A percentile compares a stretch with the other conserved stretches of the same genome.
Evolutionary conservation across 2,329 filamentous ascomycete genomes (phyloP).

Genomic region (Amauroascus verrucosus): DNA sequence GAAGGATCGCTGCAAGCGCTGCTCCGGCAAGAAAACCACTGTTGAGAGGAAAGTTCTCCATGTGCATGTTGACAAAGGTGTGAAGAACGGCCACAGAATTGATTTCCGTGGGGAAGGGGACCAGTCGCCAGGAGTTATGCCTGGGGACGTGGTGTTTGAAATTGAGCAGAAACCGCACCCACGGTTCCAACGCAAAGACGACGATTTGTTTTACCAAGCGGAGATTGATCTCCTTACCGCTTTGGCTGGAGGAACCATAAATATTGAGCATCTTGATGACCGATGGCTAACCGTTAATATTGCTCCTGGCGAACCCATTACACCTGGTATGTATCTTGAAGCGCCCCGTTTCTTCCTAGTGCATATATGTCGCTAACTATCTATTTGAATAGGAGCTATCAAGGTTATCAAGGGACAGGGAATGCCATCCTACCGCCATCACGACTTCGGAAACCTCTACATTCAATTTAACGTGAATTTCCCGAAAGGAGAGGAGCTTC

Average conservation of each 20-base stretch:
- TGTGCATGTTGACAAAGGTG: slow-evolving; percentile 92
- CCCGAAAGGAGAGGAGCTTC: slow-evolving; percentile 61
- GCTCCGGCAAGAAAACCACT: slow-evolving; percentile 93
- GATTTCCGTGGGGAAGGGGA: slow-evolving; percentile 96
- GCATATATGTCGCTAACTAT: slow-evolving; percentile 4
- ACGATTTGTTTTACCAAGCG: slow-evolving; percentile 89
- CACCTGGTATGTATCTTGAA: slow-evolving; percentile 56
- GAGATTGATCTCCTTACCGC: slow-evolving; percentile 95
- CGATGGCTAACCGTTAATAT: slow-evolving; percentile 93
- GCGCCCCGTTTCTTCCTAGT: background rate
- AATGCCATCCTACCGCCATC: slow-evolving; percentile 92
- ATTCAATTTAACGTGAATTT: slow-evolving; percentile 98
- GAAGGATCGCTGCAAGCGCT: slow-evolving; percentile 95
- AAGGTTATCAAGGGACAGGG: slow-evolving; percentile 94
- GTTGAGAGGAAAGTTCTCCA: slow-evolving; percentile 97
- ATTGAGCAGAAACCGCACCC: slow-evolving; percentile 98
- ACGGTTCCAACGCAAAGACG: slow-evolving; percentile 90
- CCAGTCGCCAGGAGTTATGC: slow-evolving; percentile 82
- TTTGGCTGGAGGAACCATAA: slow-evolving; percentile 79
- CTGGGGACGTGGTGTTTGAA: slow-evolving; percentile 95
- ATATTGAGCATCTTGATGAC: slow-evolving; percentile 93
- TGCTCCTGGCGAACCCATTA: slow-evolving; percentile 85
- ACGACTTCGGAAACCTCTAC: slow-evolving; percentile 92
- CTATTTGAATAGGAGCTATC: slow-evolving; percentile 54
- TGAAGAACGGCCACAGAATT: slow-evolving; percentile 88